Percentiles rank a stretch among this genome's conserved stretches.
These are phyloP conservation scores for Lignosus rhinocerotis DNA, from an alignment of 1,284 basidiomycete species.

Conservation along the genomic window DNA sequence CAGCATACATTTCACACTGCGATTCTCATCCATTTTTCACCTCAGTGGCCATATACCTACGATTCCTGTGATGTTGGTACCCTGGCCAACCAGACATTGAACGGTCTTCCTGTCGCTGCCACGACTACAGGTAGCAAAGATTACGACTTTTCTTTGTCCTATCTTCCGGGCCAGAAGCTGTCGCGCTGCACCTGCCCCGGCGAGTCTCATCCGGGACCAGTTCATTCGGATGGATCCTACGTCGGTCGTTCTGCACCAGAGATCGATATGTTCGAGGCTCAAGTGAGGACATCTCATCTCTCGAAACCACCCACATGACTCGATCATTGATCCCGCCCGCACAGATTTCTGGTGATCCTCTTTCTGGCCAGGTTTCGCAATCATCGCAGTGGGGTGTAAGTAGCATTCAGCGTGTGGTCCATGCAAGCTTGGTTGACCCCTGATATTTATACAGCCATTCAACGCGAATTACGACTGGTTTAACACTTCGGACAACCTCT, in stretches of 20 bases:
- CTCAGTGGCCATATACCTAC: slow-evolving; percentile 58
- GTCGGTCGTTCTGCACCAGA: slow-evolving; percentile 85
- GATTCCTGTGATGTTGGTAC: slow-evolving; percentile 61
- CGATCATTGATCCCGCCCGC: slow-evolving; percentile 1
- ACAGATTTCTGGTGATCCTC: slow-evolving; percentile 31
- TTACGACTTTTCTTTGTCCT: slow-evolving; percentile 48
- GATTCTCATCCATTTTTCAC: neutral
- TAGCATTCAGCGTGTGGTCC: neutral
- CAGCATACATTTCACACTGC: neutral
- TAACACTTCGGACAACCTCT: slow-evolving; percentile 44
- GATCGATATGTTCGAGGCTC: slow-evolving; percentile 79
- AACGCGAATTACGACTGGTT: slow-evolving; percentile 44
- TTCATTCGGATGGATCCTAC: slow-evolving; percentile 52
- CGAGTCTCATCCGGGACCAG: slow-evolving; percentile 84
- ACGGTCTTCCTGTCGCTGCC: slow-evolving; percentile 42
- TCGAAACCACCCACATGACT: neutral
- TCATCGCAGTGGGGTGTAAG: slow-evolving; percentile 47
- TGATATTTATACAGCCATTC: slow-evolving; percentile 47
- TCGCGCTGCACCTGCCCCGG: slow-evolving; percentile 84
- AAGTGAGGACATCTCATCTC: slow-evolving; percentile 14
- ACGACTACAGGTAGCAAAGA: slow-evolving; percentile 39
- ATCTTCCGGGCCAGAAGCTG: slow-evolving; percentile 75
- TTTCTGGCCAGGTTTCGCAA: slow-evolving; percentile 45
- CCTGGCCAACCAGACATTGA: slow-evolving; percentile 47
- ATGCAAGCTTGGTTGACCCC: neutral